Evolutionary conservation across 148 eudicot genomes (phyloP), one percentile per base, ranked within the genome.

Genomic region (Suaeda aralocaspica): DNA sequence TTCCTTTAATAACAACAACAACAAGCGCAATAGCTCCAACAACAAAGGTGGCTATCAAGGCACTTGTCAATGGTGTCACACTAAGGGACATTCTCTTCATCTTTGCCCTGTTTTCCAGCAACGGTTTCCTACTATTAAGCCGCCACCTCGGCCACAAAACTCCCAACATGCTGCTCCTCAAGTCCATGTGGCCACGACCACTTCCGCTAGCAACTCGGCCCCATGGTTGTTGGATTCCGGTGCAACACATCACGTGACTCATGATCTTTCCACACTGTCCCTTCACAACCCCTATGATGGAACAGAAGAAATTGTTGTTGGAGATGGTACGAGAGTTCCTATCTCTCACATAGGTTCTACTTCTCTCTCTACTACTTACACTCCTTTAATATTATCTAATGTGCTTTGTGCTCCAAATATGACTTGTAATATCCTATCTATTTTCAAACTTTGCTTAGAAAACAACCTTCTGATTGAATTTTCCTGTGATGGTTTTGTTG

Each of bases 391-490:
- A 2, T 22, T 58, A 1, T 58, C 62, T 58, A 58, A 26, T 58
- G 62, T 58, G 1, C 6, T 58, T 0, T 58, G 36, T 58, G 62
- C 62, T 15, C 36, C 62, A 5, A 5, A 16, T 58, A 58, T 28
- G 39, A 28, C 34, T 22, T 11, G 29, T 11, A 56, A 56, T 25
- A 58, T 58, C 15, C 8, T 56, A 1, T 56, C 30, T 5, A 56
- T 56, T 28, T 56, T 31, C 9, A n/a, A 56, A 25, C 30, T 56
- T 10, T 56, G 29, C 9, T 56, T 15, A 2, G 60, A 56, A n/a
- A 56, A 56, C 25, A 56, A 56, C 13, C 26, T 56, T 25, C 60
- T 56, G 25, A 56, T 56, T 25, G 29, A 56, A 56, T 56, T 56
- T 25, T 56, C 60, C 9, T 56, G 30, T 56, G 60, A 56, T 56